Evolutionary conservation across 2,329 filamentous ascomycete species (phyloP), one percentile per base, ranked within the genome.

Genomic region (Penicillium nordicum): DNA sequence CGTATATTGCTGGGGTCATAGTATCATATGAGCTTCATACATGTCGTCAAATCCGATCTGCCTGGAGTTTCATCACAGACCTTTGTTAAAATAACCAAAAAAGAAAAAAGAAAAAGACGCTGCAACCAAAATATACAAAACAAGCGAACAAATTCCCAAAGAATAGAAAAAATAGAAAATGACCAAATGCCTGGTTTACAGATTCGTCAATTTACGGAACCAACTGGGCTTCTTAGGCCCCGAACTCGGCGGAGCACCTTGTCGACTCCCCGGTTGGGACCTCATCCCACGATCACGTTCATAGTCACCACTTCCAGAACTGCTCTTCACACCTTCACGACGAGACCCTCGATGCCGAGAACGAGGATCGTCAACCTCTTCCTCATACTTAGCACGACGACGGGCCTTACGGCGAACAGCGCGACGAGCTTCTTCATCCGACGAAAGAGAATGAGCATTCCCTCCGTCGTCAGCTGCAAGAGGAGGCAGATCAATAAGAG

Each of bases 401-500:
- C 70, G 71, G 23, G 72, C 71, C 50, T 69, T 69, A 9, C 75
- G 73, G 42, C 76, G 72, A 37, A 71, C 66, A 34, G 67, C 68
- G 16, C 69, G 72, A 23, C 74, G 67, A 1, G 71, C 70, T 54
- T 78, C 75, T 54, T 78, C 76, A 40, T 78, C 76, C 2, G 75
- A 78, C 4, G 72, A 76, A 4, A 76, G 66, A 1, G 74, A 74
- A 38, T 73, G 67, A 3, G 63, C 69, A 30, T 74, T 67, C 0
- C 57, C 62, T 8, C 59, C 67, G 0, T 68, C 66, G 0, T 65
- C 68, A 1, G 69, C 65, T 0, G 67, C 64, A 5, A 65, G 69
- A 2, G 72, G 73, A 2, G 69, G 70, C 46, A 73, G 57, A 50
- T 80, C 79, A 21, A 80, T 60, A 23, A 81, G 73, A 9, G 78